Percentiles rank a stretch among this genome's conserved stretches.
Conservation (phyloP, 495 filamentous ascomycete species). For the Tuber microsphaerosporum region DNA sequence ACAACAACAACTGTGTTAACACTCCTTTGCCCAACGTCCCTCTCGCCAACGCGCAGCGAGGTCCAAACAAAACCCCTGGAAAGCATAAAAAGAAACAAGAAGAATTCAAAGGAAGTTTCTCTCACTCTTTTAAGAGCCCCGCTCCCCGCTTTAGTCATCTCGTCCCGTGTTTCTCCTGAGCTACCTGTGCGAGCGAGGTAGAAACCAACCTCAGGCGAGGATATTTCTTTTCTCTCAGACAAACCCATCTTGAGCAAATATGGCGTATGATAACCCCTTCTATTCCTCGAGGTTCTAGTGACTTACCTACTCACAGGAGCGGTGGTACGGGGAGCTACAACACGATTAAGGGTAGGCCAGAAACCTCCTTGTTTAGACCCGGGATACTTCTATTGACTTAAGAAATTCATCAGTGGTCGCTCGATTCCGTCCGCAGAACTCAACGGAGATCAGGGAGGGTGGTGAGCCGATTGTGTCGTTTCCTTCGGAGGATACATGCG, state of each 20-base stretch:
- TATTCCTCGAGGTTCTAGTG: not conserved
- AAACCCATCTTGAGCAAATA: slow-evolving; percentile 15
- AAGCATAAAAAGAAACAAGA: not conserved
- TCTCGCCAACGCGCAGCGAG: not conserved
- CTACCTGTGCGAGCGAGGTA: not conserved
- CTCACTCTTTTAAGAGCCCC: not conserved
- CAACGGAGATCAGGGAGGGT: slow-evolving; percentile 77
- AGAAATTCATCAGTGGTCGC: slow-evolving; percentile 61
- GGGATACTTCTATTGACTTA: slow-evolving; percentile 35
- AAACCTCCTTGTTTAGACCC: slow-evolving; percentile 23
- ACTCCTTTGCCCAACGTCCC: not conserved
- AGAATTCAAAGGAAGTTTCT: not conserved
- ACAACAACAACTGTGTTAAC: not conserved
- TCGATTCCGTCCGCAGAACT: slow-evolving; percentile 95
- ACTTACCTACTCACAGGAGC: slow-evolving; percentile 30
- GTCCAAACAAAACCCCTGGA: not conserved
- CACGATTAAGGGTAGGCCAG: slow-evolving; percentile 63
- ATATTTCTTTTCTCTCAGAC: slow-evolving; percentile 4
- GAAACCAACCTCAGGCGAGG: not conserved
- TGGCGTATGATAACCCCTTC: slow-evolving; percentile 33
- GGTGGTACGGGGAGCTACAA: slow-evolving; percentile 52
- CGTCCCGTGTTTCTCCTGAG: not conserved
- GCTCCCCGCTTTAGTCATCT: not conserved
- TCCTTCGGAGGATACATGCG: slow-evolving; percentile 81
- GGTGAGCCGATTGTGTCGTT: slow-evolving; percentile 87